Percentiles rank a stretch among this genome's conserved stretches.
Conservation (phyloP, 2,329 filamentous ascomycete genomes). For the Fusarium virguliforme region DNA sequence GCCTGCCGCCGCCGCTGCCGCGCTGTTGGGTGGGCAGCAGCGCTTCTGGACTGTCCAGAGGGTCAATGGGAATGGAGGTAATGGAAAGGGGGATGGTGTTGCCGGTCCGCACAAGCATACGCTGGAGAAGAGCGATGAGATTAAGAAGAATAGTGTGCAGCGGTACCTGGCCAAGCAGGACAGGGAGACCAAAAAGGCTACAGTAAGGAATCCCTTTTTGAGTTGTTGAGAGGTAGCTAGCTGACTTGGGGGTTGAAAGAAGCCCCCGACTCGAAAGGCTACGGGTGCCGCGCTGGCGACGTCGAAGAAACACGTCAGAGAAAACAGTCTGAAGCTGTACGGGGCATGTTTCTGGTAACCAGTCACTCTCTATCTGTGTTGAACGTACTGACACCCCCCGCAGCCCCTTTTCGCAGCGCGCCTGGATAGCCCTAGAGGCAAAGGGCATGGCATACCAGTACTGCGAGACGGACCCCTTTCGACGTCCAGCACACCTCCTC, state of each 20-base stretch:
- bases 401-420: slow-evolving; percentile 87
- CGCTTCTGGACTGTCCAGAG: slow-evolving; percentile 83
- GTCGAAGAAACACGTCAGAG: slow-evolving; percentile 78
- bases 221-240: neutral
- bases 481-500: slow-evolving; percentile 75
- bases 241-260: slow-evolving; percentile 61
- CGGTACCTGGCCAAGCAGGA: slow-evolving; percentile 75
- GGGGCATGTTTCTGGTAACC: slow-evolving; percentile 86
- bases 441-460: slow-evolving; percentile 88
- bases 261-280: slow-evolving; percentile 80
- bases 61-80: slow-evolving; percentile 83
- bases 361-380: too few species aligned
- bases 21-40: slow-evolving; percentile 63
- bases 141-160: slow-evolving; percentile 86
- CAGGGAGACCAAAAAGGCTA: slow-evolving; percentile 74
- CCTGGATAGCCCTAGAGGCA: slow-evolving; percentile 90
- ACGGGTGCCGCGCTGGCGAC: slow-evolving; percentile 80
- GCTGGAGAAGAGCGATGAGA: slow-evolving; percentile 80
- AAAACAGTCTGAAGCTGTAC: slow-evolving; percentile 82
- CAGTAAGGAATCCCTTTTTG: slow-evolving; percentile 36
- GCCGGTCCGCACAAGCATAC: slow-evolving; percentile 82
- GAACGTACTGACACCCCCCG: slow-evolving; percentile 13
- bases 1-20: too few species aligned
- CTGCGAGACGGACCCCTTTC: slow-evolving; percentile 86
- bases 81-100: slow-evolving; percentile 79